Base-by-base conservation (phyloP, 768 basidiomycete genomes). In the Rhodosporidiobolus sp. region DNA sequence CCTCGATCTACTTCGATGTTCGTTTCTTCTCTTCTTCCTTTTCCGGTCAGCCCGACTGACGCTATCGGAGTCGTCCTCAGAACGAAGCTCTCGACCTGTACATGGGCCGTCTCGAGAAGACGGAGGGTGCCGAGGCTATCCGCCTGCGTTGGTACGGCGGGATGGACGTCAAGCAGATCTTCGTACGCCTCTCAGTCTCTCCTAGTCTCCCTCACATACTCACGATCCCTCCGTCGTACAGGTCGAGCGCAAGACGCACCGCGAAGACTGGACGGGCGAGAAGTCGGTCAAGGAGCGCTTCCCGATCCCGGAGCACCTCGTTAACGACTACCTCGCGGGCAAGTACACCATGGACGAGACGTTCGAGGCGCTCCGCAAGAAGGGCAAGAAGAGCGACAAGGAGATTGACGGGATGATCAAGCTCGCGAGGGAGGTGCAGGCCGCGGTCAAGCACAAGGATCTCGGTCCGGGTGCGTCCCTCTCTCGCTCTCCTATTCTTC, bases 221-320 rank as follows among this genome's bases (percentile, higher is more conserved):
- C 4, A 43, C 20, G 12, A 8, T 34, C 80, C 80, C 82, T 53
- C 20, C n/a, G 3, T 0, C 26, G 2, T 12, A 17, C 62, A 74
- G 75, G 83, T 84, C 58, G 84, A 85, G 79, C 81, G 84, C 55
- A 85, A 85, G 72, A 84, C 84, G 1, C 84, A 99, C 80, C 87
- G 94, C 65, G 96, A 99, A 82, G 96, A 99, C 79, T 99, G 96
- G 96, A 98, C 95, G 1, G 96, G 96, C 46, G 95, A 99, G 81
- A 97, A 97, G 82, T 94, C 92, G 17, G 94, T 98, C 79, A 99
- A 97, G 82, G 91, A 94, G 22, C 90, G 94, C 19, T 97, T 98
- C 83, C 88, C 91, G 5, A 88, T 99, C 80, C 94, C 95, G 80
- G 95, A 97, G 80, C 88, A 76, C 55, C 65, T 72, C 52, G 89